A percentile compares a stretch with the other conserved stretches of the same genome.
These are phyloP conservation scores for Candida mattraensis DNA, from an alignment of 805 yeast species.

Conservation along the genomic window DNA sequence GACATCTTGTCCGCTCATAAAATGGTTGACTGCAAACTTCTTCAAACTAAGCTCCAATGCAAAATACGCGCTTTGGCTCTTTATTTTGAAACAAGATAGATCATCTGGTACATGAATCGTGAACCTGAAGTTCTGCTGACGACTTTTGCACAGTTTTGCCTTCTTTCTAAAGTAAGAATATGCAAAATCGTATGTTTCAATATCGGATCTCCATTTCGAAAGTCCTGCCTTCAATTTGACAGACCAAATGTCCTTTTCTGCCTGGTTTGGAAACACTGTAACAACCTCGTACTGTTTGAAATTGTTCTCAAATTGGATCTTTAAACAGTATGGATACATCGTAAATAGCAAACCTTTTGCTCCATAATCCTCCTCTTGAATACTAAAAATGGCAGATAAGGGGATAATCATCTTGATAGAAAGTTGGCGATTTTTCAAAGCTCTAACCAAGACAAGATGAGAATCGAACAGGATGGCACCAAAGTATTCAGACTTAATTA, in stretches of 20 bases:
- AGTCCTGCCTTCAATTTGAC: conserved; percentile 23
- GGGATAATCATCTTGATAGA: conserved; percentile 51
- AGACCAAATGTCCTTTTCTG: conserved; percentile 45
- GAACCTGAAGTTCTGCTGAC: conserved; percentile 15
- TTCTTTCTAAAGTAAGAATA: conserved; percentile 24
- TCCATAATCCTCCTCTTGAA: conserved; percentile 23
- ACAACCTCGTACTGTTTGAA: conserved; percentile 46
- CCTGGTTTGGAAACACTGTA: conserved; percentile 31
- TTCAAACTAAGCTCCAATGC: conserved; percentile 20
- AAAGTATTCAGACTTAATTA: conserved; percentile 22
- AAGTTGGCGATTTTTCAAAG: conserved; percentile 26
- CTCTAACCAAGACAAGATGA: conserved; percentile 42
- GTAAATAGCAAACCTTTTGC: conserved; percentile 31
- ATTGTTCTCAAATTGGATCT: conserved; percentile 46
- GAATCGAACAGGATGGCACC: conserved; percentile 50
- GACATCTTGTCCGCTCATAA: conserved; percentile 7
- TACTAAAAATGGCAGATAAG: conserved; percentile 32
- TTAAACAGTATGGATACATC: conserved; percentile 35
- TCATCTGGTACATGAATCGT: conserved; percentile 18
- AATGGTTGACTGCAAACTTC: conserved; percentile 20
- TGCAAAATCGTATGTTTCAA: conserved; percentile 32
- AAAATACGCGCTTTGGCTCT: conserved; percentile 26
- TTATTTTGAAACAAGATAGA: conserved; percentile 9
- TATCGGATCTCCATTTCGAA: conserved; percentile 29
- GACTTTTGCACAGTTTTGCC: conserved; percentile 8